Evolutionary conservation across 192 early-diverging fungal species (phyloP).

Genomic region (Polychytrium aggregatum): DNA sequence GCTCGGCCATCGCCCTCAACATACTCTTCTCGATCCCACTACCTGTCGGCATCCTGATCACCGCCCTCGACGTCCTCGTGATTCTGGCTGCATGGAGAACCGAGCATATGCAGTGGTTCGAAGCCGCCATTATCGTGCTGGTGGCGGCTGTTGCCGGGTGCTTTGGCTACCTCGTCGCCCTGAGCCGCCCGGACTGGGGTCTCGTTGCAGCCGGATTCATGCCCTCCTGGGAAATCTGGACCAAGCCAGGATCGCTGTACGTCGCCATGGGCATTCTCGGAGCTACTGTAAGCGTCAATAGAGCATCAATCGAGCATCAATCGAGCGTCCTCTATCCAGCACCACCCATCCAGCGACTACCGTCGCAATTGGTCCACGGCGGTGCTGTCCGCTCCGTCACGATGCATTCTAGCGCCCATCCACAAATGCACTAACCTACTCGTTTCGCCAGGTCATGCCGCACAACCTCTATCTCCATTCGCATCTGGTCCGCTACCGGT

Average conservation of each 20-base stretch:
- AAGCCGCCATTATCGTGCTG: slow-evolving; percentile 52
- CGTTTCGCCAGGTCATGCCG: slow-evolving; percentile 51
- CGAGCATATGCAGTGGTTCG: slow-evolving; percentile 51
- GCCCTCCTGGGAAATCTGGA: slow-evolving; percentile 47
- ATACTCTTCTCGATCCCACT: slow-evolving; percentile 62
- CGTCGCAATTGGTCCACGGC: background rate
- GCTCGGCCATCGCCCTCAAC: slow-evolving; percentile 71
- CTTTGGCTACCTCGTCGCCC: slow-evolving; percentile 48
- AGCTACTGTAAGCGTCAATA: slow-evolving; percentile 43
- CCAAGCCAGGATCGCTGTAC: slow-evolving; percentile 41
- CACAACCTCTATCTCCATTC: slow-evolving; percentile 77
- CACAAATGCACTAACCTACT: background rate
- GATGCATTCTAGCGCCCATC: background rate
- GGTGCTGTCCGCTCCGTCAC: too few species aligned
- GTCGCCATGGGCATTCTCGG: slow-evolving; percentile 70
- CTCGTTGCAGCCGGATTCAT: slow-evolving; percentile 58
- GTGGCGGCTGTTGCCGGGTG: slow-evolving; percentile 51
- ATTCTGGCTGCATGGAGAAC: slow-evolving; percentile 48
- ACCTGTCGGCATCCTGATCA: slow-evolving; percentile 59
- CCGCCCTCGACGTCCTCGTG: slow-evolving; percentile 59
- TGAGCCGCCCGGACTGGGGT: slow-evolving; percentile 40
- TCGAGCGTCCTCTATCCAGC: background rate
- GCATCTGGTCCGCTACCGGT: slow-evolving; percentile 50
- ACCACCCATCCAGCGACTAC: too few species aligned
- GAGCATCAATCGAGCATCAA: background rate